Evolutionary conservation across 2,329 filamentous ascomycete species (phyloP).

Genomic region (Verticillium longisporum): DNA sequence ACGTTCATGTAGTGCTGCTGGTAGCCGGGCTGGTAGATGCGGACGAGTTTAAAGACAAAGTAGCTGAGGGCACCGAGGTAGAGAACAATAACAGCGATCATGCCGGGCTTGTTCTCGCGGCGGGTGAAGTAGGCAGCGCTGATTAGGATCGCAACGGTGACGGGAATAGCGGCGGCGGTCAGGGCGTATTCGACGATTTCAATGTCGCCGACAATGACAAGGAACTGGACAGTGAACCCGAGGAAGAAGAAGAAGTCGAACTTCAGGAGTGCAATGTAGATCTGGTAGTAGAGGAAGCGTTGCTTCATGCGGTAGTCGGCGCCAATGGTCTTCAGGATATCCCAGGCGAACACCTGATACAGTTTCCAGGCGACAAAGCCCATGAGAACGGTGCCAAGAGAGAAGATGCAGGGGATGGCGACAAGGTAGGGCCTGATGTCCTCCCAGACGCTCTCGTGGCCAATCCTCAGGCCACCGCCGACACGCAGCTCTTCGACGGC

Average conservation of each 20-base stretch:
- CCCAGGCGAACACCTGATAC: slow-evolving; percentile 98
- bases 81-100: slow-evolving; percentile 70
- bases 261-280: slow-evolving; percentile 95
- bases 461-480: slow-evolving; percentile 23
- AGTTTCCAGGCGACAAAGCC: slow-evolving; percentile 83
- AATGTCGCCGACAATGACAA: slow-evolving; percentile 75
- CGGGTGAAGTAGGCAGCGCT: slow-evolving; percentile 80
- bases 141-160: slow-evolving; percentile 84
- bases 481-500: slow-evolving; percentile 55
- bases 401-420: slow-evolving; percentile 80
- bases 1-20: slow-evolving; percentile 65
- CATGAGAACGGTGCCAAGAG: slow-evolving; percentile 65
- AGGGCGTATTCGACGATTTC: slow-evolving; percentile 72
- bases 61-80: slow-evolving; percentile 88
- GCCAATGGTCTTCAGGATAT: slow-evolving; percentile 98
- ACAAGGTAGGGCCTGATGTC: slow-evolving; percentile 70
- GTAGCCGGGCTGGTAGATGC: slow-evolving; percentile 73
- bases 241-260: slow-evolving; percentile 99
- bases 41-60: slow-evolving; percentile 96
- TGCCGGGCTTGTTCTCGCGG: slow-evolving; percentile 73
- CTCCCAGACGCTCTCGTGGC: slow-evolving; percentile 51
- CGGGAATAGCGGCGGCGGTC: slow-evolving; percentile 81
- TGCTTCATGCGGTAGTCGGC: slow-evolving; percentile 96
- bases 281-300: slow-evolving; percentile 93
- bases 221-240: slow-evolving; percentile 95